Evolutionary conservation across 176 grass and related monocot species (phyloP), one percentile per base, ranked within the genome.

Genomic region (Lolium multiflorum): DNA sequence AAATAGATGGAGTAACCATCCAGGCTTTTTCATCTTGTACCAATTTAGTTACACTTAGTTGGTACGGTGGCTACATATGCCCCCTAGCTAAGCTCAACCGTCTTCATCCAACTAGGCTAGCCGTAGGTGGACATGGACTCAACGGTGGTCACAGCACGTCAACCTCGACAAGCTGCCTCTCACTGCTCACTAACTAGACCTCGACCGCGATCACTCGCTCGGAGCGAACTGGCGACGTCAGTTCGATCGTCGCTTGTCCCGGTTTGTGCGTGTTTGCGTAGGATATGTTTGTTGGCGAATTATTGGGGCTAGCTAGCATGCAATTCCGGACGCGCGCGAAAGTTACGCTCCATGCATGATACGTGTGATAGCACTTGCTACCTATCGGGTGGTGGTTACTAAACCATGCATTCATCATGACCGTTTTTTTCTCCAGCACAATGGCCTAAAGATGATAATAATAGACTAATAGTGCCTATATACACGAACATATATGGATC

Each of bases 101-200:
- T 35, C 31, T 35, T 35, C 31, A 35, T 35, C 31, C 31, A 35
- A 35, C 31, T 35, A 35, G 31, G 31, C 31, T 35, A 35, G 31
- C 31, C 31, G 2, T 35, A 35, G 31, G 31, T 35, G 31, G 31
- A n/a, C n/a, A 35, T 35, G 31, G 31, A 35, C 41, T 43, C 41
- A 43, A 43, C 41, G 6, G 41, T 43, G 41, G 41, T 43, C 41
- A 76, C 72, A 47, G 24, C 48, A 52, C 48, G 73, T 76, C 48
- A n/a, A 41, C 46, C 25, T 84, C 50, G 50, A 41, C 50, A 44
- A 52, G 83, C 72, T 77, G 83, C 72, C 83, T n/a, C n/a, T 55
- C 83, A 68, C 35, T 77, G 11, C 4, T 85, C 83, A 65, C 83
- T 85, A 56, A 4, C 83, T 43, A 84, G 10, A 15, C 21, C 31